Evolutionary conservation across 2,329 filamentous ascomycete species (phyloP).

Genomic region (Xylaria sp.): DNA sequence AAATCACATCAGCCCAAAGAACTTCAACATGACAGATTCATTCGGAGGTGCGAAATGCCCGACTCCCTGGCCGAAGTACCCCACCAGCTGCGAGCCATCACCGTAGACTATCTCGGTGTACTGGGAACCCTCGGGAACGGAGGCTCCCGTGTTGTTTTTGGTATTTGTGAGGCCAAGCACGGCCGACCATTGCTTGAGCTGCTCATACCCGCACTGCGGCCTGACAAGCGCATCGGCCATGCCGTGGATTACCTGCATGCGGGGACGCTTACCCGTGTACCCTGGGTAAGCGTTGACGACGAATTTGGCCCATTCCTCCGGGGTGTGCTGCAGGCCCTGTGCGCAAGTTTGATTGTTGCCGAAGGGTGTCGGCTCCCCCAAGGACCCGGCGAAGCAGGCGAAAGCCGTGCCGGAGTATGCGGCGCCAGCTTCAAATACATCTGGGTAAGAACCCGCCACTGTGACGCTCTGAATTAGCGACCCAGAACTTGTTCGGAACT

Average conservation of each 20-base stretch:
- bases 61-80: conserved; percentile 34
- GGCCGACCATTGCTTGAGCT: conserved; percentile 44
- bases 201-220: conserved; percentile 43
- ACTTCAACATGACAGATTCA: conserved; percentile 33
- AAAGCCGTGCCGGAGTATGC: conserved; percentile 30
- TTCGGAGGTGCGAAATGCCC: conserved; percentile 33
- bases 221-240: conserved; percentile 48
- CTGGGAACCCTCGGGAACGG: conserved; percentile 28
- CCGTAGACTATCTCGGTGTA: conserved; percentile 36
- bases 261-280: conserved; percentile 50
- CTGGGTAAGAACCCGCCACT: conserved; percentile 39
- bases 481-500: background rate
- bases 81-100: conserved; percentile 31
- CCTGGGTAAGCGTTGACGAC: conserved; percentile 51
- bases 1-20: conserved; percentile 29
- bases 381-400: conserved; percentile 38
- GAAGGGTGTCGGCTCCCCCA: conserved; percentile 35
- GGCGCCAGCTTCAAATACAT: conserved; percentile 39
- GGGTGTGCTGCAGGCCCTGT: conserved; percentile 35
- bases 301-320: conserved; percentile 47
- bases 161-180: conserved; percentile 27
- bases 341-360: conserved; percentile 39
- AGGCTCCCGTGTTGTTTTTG: conserved; percentile 29
- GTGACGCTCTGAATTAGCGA: background rate
- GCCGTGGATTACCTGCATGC: conserved; percentile 52